Conservation (phyloP, 23 red algal genomes). For the Gracilaria vermiculophylla region DNA sequence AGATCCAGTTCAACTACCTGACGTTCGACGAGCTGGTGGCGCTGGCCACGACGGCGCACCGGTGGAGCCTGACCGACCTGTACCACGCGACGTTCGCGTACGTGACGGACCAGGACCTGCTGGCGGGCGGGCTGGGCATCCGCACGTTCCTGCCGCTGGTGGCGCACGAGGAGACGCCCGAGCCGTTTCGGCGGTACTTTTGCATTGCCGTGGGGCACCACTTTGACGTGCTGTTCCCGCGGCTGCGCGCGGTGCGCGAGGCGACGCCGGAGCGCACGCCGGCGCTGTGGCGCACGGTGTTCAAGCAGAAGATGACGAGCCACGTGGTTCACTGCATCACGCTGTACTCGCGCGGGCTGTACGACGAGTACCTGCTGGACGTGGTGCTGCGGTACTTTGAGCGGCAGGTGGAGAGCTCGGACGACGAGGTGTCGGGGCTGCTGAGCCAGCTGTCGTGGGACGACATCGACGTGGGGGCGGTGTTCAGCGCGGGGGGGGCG, state of each 20-base stretch:
- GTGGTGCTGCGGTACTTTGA: conserved; percentile 39
- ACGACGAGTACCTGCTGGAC: conserved; percentile 46
- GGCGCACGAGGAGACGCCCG: conserved; percentile 42
- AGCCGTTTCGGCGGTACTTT: conserved; percentile 56
- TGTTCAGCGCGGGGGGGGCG: conserved; percentile 1
- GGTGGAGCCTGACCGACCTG: conserved; percentile 55
- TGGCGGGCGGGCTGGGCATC: conserved; percentile 55
- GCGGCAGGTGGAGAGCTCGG: background rate
- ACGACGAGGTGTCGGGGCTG: conserved; percentile 33
- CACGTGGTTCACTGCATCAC: conserved; percentile 43
- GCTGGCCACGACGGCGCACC: conserved; percentile 37
- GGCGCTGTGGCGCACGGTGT: conserved; percentile 16
- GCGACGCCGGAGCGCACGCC: background rate
- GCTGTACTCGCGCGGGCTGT: conserved; percentile 22
- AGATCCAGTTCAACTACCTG: conserved; percentile 56
- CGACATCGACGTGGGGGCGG: conserved; percentile 22
- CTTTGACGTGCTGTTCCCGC: conserved; percentile 53
- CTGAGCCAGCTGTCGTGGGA: conserved; percentile 52
- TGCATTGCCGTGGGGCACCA: conserved; percentile 65
- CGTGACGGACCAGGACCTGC: conserved; percentile 61
- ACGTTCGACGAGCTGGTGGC: conserved; percentile 56
- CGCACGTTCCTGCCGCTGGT: conserved; percentile 62
- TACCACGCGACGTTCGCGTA: conserved; percentile 63
- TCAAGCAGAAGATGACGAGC: conserved; percentile 48
- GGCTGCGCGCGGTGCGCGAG: background rate